Evolutionary conservation across 768 basidiomycete genomes (phyloP).

Genomic region (Mycena belliarum): DNA sequence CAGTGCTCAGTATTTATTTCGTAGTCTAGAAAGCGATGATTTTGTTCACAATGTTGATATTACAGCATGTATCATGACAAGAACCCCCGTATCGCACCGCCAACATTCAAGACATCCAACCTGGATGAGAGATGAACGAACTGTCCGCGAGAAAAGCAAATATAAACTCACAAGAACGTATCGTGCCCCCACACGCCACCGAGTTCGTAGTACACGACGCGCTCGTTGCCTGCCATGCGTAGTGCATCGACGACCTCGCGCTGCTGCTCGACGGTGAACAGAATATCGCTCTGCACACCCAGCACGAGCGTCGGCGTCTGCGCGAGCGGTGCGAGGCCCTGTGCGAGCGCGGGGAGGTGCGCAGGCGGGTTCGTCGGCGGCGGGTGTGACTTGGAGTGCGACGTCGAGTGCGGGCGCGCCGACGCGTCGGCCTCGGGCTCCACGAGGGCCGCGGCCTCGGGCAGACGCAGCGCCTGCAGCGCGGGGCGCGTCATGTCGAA

Average conservation of each 20-base stretch:
- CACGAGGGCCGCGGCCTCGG: constrained; percentile 24
- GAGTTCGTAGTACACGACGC: constrained; percentile 94
- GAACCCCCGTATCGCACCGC: constrained; percentile 90
- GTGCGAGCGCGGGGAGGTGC: constrained; percentile 73
- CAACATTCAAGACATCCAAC: constrained; percentile 86
- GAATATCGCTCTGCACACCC: constrained; percentile 94
- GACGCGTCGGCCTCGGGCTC: constrained; percentile 29
- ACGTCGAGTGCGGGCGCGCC: constrained; percentile 37
- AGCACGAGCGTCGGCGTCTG: constrained; percentile 83
- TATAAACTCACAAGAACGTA: constrained; percentile 78
- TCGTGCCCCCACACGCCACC: constrained; percentile 99
- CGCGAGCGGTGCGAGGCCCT: constrained; percentile 73
- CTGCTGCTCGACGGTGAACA: constrained; percentile 98
- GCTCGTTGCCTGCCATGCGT: constrained; percentile 83
- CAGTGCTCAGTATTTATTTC: too few relatives aligned
- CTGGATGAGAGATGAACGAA: constrained; percentile 32
- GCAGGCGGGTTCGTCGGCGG: constrained; percentile 73
- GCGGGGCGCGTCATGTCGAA: constrained; percentile 91
- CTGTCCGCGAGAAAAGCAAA: background rate
- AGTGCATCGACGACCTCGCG: constrained; percentile 92
- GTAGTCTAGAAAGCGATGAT: too few relatives aligned
- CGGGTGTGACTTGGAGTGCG: constrained; percentile 70
- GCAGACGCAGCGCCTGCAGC: constrained; percentile 67
- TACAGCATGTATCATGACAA: constrained; percentile 44
- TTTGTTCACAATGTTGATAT: background rate